These are phyloP conservation scores for Vigna trinervia DNA, from an alignment of 306 rosid genomes.

Conservation along the genomic window DNA sequence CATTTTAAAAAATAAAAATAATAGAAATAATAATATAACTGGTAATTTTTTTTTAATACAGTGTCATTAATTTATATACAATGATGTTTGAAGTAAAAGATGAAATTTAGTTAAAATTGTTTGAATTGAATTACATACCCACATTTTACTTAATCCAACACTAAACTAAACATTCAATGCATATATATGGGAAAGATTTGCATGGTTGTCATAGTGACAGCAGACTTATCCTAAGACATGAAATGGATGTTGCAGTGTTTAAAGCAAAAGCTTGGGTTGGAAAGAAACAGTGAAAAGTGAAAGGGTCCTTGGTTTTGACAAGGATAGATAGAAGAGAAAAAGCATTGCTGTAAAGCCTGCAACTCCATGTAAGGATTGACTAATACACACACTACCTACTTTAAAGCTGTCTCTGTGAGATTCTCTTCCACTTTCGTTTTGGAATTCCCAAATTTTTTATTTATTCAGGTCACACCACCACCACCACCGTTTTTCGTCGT, in stretches of 20 bases:
- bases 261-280: background rate
- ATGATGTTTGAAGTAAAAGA: too few species aligned
- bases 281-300: slow-evolving; percentile 3
- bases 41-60: too few species aligned
- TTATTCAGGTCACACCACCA: background rate
- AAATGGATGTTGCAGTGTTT: background rate
- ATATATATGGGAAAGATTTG: background rate
- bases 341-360: slow-evolving; percentile 41
- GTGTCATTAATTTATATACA: too few species aligned
- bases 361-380: slow-evolving; percentile 29
- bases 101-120: too few species aligned
- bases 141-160: too few species aligned
- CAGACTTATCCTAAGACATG: background rate
- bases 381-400: slow-evolving; percentile 15
- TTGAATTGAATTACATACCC: too few species aligned
- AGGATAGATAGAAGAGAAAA: background rate
- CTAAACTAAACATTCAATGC: too few species aligned
- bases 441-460: slow-evolving; percentile 40
- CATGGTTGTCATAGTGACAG: background rate
- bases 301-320: background rate
- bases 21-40: too few species aligned
- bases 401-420: slow-evolving; percentile 47
- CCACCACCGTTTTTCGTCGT: slow-evolving; percentile 9
- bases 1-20: too few species aligned
- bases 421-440: slow-evolving; percentile 45